Conservation (phyloP, 345 rosid genomes). For the Balakata baccata region DNA sequence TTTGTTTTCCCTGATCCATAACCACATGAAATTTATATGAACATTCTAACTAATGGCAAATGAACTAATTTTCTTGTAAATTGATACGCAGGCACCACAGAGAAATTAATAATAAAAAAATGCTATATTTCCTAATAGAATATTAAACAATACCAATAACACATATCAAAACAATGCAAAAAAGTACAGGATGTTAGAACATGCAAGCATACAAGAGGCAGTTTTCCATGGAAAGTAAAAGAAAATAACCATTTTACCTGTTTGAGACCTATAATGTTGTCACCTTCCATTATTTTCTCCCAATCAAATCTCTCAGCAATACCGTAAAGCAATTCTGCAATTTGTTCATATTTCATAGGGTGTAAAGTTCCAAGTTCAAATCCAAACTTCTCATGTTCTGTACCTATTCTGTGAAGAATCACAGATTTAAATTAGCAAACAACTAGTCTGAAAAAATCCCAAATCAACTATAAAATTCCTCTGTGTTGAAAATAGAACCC, state of each 20-base stretch:
- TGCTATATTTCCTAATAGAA: not conserved
- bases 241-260: conserved; percentile 49
- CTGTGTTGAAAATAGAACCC: not conserved
- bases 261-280: conserved; percentile 81
- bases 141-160: not conserved
- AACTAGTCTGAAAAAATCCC: not conserved
- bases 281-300: conserved; percentile 92
- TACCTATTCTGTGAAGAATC: conserved; percentile 73
- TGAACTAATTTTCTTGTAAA: not conserved
- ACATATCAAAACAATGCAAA: conserved; percentile 8
- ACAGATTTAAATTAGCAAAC: conserved; percentile 6
- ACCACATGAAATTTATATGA: conserved; percentile 10
- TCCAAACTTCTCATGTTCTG: conserved; percentile 99
- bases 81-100: not conserved
- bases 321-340: conserved; percentile 80
- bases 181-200: not conserved
- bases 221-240: not conserved
- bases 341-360: conserved; percentile 95
- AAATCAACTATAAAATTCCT: not conserved
- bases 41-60: not conserved
- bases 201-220: no score
- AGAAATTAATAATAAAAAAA: conserved; percentile 3
- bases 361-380: conserved; percentile 67
- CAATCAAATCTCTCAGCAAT: conserved; percentile 99
- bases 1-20: conserved; percentile 80